phyloP scores from a whole-genome alignment of 129 eudicot genomes.

The Pittosporum tobira region DNA sequence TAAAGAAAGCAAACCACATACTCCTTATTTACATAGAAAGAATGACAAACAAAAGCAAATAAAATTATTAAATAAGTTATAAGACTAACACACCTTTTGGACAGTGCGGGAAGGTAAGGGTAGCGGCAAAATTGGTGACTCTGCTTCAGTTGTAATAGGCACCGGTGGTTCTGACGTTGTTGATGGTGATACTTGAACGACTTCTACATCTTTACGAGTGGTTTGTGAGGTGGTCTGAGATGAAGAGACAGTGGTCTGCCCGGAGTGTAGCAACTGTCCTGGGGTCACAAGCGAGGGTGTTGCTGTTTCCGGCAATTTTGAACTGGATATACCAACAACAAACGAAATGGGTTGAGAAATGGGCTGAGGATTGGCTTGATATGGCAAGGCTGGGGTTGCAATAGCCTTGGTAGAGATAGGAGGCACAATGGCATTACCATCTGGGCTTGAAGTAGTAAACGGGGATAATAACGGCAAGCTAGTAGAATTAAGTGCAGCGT shows the following conservation, averaged over 20 bases:
- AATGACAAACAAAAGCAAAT: neutral
- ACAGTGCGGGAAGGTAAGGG: conserved; percentile 41
- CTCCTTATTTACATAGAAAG: too few species aligned
- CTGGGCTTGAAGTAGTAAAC: conserved; percentile 26
- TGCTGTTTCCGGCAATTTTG: conserved; percentile 27
- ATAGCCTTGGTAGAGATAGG: conserved; percentile 34
- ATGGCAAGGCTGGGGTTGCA: conserved; percentile 33
- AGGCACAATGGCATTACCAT: conserved; percentile 23
- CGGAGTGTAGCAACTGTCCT: conserved; percentile 62
- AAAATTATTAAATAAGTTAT: neutral
- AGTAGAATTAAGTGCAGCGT: conserved; percentile 26
- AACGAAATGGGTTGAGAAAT: conserved; percentile 34
- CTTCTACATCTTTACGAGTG: conserved; percentile 63
- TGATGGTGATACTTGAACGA: conserved; percentile 42
- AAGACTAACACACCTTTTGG: conserved; percentile 39
- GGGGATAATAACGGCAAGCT: conserved; percentile 36
- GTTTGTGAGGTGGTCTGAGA: conserved; percentile 35
- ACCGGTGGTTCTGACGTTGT: conserved; percentile 31
- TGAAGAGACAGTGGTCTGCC: conserved; percentile 27
- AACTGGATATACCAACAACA: conserved; percentile 29
- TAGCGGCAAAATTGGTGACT: conserved; percentile 76
- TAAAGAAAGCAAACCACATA: too few species aligned
- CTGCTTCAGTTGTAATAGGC: conserved; percentile 46
- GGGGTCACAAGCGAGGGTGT: conserved; percentile 70
- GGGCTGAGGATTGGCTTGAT: conserved; percentile 32